A percentile compares a stretch with the other conserved stretches of the same genome.
Conservation (phyloP, 345 rosid species). For the Pugionium cornutum region DNA sequence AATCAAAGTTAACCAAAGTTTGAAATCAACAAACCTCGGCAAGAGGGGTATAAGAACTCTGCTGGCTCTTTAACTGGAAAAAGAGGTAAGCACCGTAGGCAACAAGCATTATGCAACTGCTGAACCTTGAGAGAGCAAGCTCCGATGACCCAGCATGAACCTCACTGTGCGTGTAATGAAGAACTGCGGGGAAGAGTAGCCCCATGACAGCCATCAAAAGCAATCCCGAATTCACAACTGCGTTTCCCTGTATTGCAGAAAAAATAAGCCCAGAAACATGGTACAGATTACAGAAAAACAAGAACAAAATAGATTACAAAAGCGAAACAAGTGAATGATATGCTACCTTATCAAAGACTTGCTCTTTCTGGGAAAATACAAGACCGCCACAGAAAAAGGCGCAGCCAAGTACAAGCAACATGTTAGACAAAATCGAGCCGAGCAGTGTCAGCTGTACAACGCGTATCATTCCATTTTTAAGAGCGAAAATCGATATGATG, state of each 20-base stretch:
- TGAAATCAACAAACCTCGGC: conserved; percentile 53
- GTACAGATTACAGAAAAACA: conserved; percentile 7
- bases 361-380: conserved; percentile 63
- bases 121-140: conserved; percentile 91
- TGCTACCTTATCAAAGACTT: conserved; percentile 76
- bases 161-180: conserved; percentile 85
- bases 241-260: conserved; percentile 63
- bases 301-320: background rate
- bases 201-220: conserved; percentile 98
- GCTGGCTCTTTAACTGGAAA: conserved; percentile 73
- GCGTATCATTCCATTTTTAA: conserved; percentile 74
- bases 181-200: conserved; percentile 87
- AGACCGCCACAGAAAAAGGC: conserved; percentile 93
- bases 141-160: conserved; percentile 85
- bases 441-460: conserved; percentile 88
- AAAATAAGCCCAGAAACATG: conserved; percentile 40
- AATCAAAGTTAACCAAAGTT: background rate
- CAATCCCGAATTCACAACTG: conserved; percentile 81
- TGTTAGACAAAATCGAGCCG: conserved; percentile 92
- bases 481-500: conserved; percentile 85
- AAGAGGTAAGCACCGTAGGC: conserved; percentile 84
- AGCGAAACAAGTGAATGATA: background rate
- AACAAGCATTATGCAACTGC: conserved; percentile 88
- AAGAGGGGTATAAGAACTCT: conserved; percentile 51
- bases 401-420: conserved; percentile 96